Evolutionary conservation across 2,329 filamentous ascomycete genomes (phyloP).

Genomic region (Bipolaris cookei): DNA sequence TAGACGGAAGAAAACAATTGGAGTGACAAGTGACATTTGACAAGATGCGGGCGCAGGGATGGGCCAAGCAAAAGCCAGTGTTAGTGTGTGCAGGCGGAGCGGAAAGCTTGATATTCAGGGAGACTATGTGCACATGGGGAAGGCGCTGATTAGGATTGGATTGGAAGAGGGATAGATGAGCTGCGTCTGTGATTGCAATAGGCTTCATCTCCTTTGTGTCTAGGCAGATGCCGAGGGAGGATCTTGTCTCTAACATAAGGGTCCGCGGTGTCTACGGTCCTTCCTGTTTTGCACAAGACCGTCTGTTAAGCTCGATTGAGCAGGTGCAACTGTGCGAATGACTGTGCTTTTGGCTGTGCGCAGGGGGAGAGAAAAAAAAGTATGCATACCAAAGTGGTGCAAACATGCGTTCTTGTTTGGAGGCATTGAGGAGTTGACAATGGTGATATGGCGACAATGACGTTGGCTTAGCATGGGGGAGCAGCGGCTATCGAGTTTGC

Average conservation of each 20-base stretch:
- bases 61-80: neutral
- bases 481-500: neutral
- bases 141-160: neutral
- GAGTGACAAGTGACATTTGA: neutral
- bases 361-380: neutral
- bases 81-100: neutral
- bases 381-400: neutral
- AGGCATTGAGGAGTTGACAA: neutral
- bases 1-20: neutral
- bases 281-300: conserved; percentile 17
- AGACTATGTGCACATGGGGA: neutral
- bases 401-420: neutral
- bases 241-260: neutral
- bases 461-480: neutral
- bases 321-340: conserved; percentile 12
- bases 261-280: neutral
- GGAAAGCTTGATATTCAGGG: neutral
- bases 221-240: neutral
- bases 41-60: neutral
- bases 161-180: neutral
- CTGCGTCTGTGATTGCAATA: neutral
- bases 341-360: neutral
- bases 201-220: neutral
- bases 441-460: neutral
- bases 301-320: conserved; percentile 12